Evolutionary conservation across 768 basidiomycete genomes (phyloP).

Genomic region (Lactarius vividus): DNA sequence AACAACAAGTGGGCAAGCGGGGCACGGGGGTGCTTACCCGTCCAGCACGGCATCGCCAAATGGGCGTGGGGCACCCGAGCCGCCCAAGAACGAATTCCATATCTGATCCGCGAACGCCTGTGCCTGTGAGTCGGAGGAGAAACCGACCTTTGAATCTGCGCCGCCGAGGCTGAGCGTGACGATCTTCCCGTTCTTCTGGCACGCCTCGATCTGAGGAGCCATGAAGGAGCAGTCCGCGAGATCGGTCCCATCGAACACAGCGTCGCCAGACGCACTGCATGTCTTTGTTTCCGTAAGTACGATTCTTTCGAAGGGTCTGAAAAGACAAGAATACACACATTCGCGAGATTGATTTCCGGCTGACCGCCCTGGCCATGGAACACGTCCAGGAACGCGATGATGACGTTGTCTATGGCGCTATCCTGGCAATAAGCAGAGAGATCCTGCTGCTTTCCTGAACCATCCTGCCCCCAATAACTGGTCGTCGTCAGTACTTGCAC

Average conservation of each 20-base stretch:
- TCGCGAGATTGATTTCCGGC: constrained; percentile 69
- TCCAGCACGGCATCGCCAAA: constrained; percentile 48
- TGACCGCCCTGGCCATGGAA: constrained; percentile 33
- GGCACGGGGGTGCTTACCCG: constrained; percentile 36
- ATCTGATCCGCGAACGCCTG: constrained; percentile 38
- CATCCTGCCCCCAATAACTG: constrained; percentile 20
- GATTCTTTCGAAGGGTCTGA: not conserved
- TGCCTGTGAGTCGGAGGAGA: constrained; percentile 40
- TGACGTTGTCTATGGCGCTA: constrained; percentile 14
- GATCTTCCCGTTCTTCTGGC: constrained; percentile 48
- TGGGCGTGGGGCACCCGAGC: constrained; percentile 42
- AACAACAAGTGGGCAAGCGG: not conserved
- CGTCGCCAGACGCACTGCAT: constrained; percentile 41
- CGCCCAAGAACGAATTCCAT: constrained; percentile 52
- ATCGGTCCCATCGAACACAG: constrained; percentile 42
- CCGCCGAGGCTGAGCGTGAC: constrained; percentile 50
- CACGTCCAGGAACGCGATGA: constrained; percentile 13
- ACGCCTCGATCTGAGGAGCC: constrained; percentile 44
- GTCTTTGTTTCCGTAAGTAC: constrained; percentile 32
- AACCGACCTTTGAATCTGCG: constrained; percentile 42
- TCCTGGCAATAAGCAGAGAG: constrained; percentile 10
- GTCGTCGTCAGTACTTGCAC: constrained; percentile 51
- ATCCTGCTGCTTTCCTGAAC: constrained; percentile 3
- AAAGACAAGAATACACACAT: constrained; percentile 40
- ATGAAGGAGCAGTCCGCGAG: constrained; percentile 43